Evolutionary conservation across 2,329 filamentous ascomycete genomes (phyloP).

Genomic region (Curvularia sp.): DNA sequence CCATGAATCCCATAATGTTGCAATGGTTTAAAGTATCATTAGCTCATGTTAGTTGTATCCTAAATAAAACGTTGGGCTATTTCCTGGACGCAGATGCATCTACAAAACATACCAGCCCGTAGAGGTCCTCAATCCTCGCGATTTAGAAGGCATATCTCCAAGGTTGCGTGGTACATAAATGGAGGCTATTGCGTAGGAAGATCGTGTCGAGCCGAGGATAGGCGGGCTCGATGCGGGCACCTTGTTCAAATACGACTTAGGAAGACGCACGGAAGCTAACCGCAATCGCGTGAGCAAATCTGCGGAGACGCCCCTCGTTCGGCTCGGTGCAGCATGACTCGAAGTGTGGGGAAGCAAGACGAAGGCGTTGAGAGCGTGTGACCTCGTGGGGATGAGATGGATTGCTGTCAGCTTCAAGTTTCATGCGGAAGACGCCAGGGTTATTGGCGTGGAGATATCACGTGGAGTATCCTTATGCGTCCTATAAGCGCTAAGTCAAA

Average conservation of each 20-base stretch:
- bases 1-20: background rate
- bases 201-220: conserved; percentile 17
- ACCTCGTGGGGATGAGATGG: background rate
- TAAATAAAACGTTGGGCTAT: background rate
- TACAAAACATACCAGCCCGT: conserved; percentile 51
- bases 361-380: background rate
- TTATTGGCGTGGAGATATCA: background rate
- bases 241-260: conserved; percentile 10
- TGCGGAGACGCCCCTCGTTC: conserved; percentile 5
- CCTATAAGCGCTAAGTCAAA: background rate
- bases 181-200: background rate
- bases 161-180: conserved; percentile 8
- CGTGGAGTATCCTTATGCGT: too few relatives aligned
- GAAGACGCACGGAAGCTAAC: conserved; percentile 11
- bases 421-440: conserved; percentile 5
- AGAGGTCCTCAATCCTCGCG: conserved; percentile 53
- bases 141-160: conserved; percentile 48
- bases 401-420: background rate
- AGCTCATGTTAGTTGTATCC: background rate
- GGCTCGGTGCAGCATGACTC: conserved; percentile 4
- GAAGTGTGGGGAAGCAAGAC: conserved; percentile 3
- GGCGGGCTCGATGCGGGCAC: conserved; percentile 18
- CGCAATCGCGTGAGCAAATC: conserved; percentile 11
- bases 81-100: background rate
- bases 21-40: background rate